Percentiles rank a stretch among this genome's conserved stretches.
Conservation (phyloP, 148 eudicot genomes). For the Gaultheria prostrata region DNA sequence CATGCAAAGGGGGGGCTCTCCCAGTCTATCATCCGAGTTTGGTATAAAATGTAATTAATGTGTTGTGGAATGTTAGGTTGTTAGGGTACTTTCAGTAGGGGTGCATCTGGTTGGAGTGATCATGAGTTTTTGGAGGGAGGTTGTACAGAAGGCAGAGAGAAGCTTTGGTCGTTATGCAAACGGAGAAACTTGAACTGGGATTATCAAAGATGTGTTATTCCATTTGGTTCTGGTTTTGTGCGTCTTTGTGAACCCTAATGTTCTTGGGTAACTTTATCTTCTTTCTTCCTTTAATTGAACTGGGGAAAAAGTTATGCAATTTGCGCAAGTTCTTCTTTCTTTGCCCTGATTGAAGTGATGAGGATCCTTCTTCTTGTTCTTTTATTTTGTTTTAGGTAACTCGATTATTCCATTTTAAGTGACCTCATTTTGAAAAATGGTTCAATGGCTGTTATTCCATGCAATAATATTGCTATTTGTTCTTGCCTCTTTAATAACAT, state of each 20-base stretch:
- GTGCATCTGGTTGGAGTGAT: not conserved
- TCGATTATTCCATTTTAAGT: not conserved
- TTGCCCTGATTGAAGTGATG: not conserved
- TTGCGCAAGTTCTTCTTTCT: not conserved
- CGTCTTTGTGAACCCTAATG: not conserved
- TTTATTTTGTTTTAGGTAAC: not conserved
- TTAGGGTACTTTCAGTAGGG: not conserved
- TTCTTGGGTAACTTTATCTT: not conserved
- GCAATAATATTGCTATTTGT: not conserved
- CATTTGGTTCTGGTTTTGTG: not conserved
- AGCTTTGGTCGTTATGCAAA: not conserved
- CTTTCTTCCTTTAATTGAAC: not conserved
- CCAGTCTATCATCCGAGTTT: not conserved
- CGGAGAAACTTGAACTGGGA: not conserved
- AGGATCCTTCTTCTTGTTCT: not conserved
- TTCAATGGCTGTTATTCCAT: not conserved
- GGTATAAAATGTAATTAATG: not conserved
- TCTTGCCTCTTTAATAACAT: not conserved
- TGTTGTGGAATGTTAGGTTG: not conserved
- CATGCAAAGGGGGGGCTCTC: not conserved
- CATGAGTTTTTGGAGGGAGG: not conserved
- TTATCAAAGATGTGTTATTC: not conserved
- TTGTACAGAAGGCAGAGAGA: slow-evolving; percentile 8
- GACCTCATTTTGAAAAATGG: not conserved
- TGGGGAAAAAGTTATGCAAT: not conserved